phyloP scores from a whole-genome alignment of 441 rosid genomes.

The Capsella rubella region DNA sequence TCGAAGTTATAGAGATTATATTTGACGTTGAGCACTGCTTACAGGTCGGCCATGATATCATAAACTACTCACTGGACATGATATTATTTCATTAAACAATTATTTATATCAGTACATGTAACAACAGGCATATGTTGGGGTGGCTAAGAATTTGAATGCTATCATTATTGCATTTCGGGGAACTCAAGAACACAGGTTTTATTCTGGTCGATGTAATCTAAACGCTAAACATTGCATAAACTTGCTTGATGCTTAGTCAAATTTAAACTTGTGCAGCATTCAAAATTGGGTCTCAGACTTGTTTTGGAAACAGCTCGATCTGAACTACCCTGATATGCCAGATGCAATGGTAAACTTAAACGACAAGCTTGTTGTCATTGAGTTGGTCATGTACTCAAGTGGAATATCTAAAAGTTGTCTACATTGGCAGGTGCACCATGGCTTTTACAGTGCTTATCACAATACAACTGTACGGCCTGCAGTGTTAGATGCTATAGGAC shows the following conservation, averaged over 20 bases:
- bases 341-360: conserved; percentile 79
- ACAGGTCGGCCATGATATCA: conserved; percentile 57
- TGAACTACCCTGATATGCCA: conserved; percentile 92
- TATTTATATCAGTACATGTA: conserved; percentile 23
- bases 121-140: conserved; percentile 89
- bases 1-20: conserved; percentile 81
- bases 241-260: conserved; percentile 21
- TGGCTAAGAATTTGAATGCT: conserved; percentile 83
- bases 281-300: conserved; percentile 95
- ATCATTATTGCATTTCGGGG: conserved; percentile 93
- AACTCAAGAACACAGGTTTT: conserved; percentile 87
- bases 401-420: conserved; percentile 5
- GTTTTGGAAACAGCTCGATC: conserved; percentile 96
- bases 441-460: conserved; percentile 92
- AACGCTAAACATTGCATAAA: conserved; percentile 20
- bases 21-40: conserved; percentile 84
- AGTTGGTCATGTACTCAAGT: conserved; percentile 4
- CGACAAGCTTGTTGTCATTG: background rate
- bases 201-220: background rate
- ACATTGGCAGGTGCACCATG: conserved; percentile 77
- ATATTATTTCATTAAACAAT: background rate
- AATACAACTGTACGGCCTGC: conserved; percentile 81
- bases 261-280: conserved; percentile 55
- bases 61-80: conserved; percentile 5
- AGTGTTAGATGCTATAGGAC: conserved; percentile 64